Conservation (phyloP, 495 filamentous ascomycete species). For the Tuber aestivum region DNA sequence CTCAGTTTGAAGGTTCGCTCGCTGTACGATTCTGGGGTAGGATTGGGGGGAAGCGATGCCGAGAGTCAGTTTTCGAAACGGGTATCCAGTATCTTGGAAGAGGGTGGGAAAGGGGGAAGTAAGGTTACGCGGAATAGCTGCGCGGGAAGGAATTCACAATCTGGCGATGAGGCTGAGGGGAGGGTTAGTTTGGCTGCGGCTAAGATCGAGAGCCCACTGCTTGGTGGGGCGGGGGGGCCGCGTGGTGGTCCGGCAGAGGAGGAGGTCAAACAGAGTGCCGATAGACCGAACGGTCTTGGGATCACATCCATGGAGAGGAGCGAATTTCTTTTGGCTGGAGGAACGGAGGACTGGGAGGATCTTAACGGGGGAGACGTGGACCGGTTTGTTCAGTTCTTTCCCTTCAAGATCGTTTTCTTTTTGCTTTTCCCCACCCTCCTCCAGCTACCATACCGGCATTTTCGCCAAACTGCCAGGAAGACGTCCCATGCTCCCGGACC, state of each 20-base stretch:
- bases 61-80: constrained; percentile 40
- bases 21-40: constrained; percentile 40
- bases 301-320: constrained; percentile 17
- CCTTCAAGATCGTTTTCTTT: not conserved
- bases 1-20: constrained; percentile 39
- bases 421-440: not conserved
- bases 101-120: constrained; percentile 31
- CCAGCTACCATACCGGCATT: not conserved
- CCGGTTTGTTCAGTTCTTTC: constrained; percentile 43
- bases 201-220: not conserved
- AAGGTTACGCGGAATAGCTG: constrained; percentile 30
- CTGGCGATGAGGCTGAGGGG: constrained; percentile 22
- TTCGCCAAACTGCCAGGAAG: not conserved
- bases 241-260: constrained; percentile 19
- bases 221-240: constrained; percentile 21
- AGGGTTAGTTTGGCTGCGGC: constrained; percentile 17
- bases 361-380: constrained; percentile 82
- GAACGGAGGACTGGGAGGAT: constrained; percentile 93
- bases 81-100: constrained; percentile 36
- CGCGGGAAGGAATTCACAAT: constrained; percentile 25
- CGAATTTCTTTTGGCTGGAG: constrained; percentile 57
- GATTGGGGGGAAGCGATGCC: constrained; percentile 28
- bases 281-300: not conserved
- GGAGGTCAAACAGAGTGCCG: constrained; percentile 12
- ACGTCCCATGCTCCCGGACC: not conserved